phyloP scores from a whole-genome alignment of 2,329 filamentous ascomycete genomes.

The Aspergillus fumigatiaffinis region DNA sequence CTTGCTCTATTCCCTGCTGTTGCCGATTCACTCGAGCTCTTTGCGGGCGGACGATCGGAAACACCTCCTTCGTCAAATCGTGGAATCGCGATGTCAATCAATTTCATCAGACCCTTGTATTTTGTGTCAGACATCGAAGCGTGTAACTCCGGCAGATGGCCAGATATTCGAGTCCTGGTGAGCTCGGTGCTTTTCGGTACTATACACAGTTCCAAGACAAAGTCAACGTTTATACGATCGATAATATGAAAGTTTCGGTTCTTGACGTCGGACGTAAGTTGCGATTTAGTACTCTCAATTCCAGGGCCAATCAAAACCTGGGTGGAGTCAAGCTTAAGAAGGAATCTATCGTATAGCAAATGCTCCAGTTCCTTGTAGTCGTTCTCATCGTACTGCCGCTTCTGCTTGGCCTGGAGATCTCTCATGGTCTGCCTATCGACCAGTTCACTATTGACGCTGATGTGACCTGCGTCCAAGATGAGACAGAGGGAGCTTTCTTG shows the following conservation, averaged over 20 bases:
- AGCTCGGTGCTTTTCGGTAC: conserved; percentile 92
- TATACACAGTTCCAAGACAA: conserved; percentile 93
- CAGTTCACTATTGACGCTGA: conserved; percentile 87
- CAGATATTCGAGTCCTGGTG: conserved; percentile 85
- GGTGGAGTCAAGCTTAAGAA: conserved; percentile 87
- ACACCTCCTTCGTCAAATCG: conserved; percentile 61
- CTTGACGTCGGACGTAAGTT: conserved; percentile 66
- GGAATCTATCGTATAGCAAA: conserved; percentile 96
- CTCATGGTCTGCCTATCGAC: conserved; percentile 87
- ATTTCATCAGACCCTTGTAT: conserved; percentile 93
- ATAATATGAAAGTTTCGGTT: conserved; percentile 79
- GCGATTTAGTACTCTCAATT: conserved; percentile 81
- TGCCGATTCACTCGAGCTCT: conserved; percentile 30
- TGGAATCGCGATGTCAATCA: conserved; percentile 93
- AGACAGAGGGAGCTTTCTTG: conserved; percentile 76
- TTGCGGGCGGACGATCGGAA: conserved; percentile 24
- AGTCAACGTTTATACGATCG: conserved; percentile 95
- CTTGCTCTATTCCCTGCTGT: conserved; percentile 44
- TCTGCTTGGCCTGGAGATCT: conserved; percentile 87
- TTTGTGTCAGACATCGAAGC: conserved; percentile 90
- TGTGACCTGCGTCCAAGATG: conserved; percentile 93
- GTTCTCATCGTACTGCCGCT: conserved; percentile 78
- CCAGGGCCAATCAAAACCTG: conserved; percentile 94
- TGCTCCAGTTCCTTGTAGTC: conserved; percentile 85
- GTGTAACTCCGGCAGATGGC: conserved; percentile 86